These are phyloP conservation scores for Poronia punctata DNA, from an alignment of 495 filamentous ascomycete genomes.

Conservation along the genomic window DNA sequence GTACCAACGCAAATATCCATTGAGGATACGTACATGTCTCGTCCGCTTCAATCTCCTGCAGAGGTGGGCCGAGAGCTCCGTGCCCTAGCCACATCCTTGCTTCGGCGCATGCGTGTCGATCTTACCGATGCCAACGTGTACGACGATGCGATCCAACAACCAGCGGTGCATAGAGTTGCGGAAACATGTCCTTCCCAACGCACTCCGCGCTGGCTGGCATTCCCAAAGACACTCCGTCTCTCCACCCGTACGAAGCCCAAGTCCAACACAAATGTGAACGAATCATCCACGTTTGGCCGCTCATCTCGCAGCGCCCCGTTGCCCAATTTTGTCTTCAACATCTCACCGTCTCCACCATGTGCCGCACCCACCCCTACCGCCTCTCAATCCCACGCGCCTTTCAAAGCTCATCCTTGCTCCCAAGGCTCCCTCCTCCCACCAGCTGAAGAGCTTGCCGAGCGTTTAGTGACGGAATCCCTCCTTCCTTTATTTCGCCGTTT, in stretches of 20 bases:
- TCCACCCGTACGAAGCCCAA: conserved; percentile 64
- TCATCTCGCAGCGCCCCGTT: conserved; percentile 63
- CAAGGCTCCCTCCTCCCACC: conserved; percentile 45
- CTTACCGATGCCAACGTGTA: conserved; percentile 44
- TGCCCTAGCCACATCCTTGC: conserved; percentile 57
- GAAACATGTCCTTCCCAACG: neutral
- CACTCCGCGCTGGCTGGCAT: conserved; percentile 32
- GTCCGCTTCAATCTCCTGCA: conserved; percentile 51
- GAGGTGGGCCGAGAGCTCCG: conserved; percentile 55
- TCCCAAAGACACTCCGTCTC: conserved; percentile 60
- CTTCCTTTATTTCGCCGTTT: conserved; percentile 66
- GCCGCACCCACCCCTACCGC: too few relatives aligned
- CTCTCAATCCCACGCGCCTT: too few relatives aligned
- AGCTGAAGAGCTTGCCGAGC: conserved; percentile 49
- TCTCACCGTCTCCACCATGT: conserved; percentile 49
- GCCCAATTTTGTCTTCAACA: conserved; percentile 60
- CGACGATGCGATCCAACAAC: too few relatives aligned
- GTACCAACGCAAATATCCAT: conserved; percentile 88
- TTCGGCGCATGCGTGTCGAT: conserved; percentile 73
- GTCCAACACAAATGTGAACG: conserved; percentile 28
- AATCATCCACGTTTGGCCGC: conserved; percentile 39
- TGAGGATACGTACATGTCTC: conserved; percentile 71
- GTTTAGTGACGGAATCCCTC: conserved; percentile 60
- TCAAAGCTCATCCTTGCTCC: too few relatives aligned
- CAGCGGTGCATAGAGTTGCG: conserved; percentile 9